Percentiles rank a stretch among this genome's conserved stretches.
Conservation (phyloP, 129 eudicot species). For the sunflower (Helianthus annuus) region HanXRQr2.0-SUNRISE NC_035433.2:98534769-98535268, state of each 20-base stretch:
- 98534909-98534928: constrained; percentile 3
- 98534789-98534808: not conserved
- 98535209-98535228: not conserved
- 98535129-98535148: constrained; percentile 26
- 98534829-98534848: too few relatives aligned
- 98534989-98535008: not conserved
- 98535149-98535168: not conserved
- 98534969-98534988: not conserved
- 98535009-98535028: not conserved
- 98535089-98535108: constrained; percentile 27
- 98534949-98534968: not conserved
- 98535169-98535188: constrained; percentile 14
- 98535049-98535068: constrained; percentile 33
- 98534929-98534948: not conserved
- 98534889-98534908: too few relatives aligned
- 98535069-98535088: constrained; percentile 14
- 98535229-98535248: constrained; percentile 1
- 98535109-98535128: constrained; percentile 18
- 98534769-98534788: not conserved
- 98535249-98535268: constrained; percentile 1
- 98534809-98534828: too few relatives aligned
- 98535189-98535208: constrained; percentile 18
- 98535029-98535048: constrained; percentile 5
- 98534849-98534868: too few relatives aligned
- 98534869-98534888: too few relatives aligned